These are phyloP conservation scores for Pythium brachiatum DNA, from an alignment of 352 stramenopile genomes.

Conservation along the genomic window DNA sequence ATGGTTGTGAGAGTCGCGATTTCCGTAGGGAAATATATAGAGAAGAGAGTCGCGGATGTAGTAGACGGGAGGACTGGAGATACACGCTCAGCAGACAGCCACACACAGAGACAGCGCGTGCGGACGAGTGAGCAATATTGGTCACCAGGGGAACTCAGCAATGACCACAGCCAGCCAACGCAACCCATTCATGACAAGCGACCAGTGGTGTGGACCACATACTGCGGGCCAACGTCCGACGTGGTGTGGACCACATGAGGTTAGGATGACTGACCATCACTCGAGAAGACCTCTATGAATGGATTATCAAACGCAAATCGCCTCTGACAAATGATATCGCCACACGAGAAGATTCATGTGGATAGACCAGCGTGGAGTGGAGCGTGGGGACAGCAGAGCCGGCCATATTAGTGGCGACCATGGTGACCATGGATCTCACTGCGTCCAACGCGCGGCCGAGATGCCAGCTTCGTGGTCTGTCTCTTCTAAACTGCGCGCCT, in stretches of 20 bases:
- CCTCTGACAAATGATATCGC: background rate
- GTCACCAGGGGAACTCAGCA: background rate
- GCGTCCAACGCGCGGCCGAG: too few species aligned
- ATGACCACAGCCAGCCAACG: constrained; percentile 26
- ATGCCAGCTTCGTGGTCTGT: too few species aligned
- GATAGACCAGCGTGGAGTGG: too few species aligned
- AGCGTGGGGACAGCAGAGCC: too few species aligned
- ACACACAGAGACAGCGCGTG: background rate
- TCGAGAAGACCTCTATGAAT: too few species aligned
- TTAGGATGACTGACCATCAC: background rate
- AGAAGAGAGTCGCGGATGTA: background rate
- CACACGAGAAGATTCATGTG: background rate
- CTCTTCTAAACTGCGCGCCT: too few species aligned
- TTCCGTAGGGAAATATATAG: background rate
- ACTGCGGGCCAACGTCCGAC: background rate
- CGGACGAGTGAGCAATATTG: background rate
- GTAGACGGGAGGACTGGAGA: background rate
- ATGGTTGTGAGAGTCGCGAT: constrained; percentile 33
- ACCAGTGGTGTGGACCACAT: constrained; percentile 15
- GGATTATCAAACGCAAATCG: too few species aligned
- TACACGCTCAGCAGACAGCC: background rate
- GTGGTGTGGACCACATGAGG: background rate
- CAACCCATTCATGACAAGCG: constrained; percentile 14
- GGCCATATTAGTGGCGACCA: too few species aligned
- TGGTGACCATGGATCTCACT: too few species aligned